phyloP scores from a whole-genome alignment of 148 eudicot genomes.

The Rheum nobile region DNA sequence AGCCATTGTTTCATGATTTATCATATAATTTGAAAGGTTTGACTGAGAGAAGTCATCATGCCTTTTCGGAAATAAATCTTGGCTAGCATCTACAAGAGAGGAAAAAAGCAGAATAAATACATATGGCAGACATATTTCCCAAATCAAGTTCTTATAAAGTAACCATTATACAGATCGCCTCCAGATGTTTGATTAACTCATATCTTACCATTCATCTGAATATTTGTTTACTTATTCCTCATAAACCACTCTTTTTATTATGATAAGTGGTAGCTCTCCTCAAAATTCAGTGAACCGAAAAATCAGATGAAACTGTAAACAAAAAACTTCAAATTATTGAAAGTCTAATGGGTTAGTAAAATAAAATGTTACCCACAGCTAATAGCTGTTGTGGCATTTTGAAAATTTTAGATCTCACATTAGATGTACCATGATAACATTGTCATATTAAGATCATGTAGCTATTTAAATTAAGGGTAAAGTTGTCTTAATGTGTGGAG shows the following conservation, averaged over 20 bases:
- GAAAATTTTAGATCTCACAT: too few relatives aligned
- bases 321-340: background rate
- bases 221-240: background rate
- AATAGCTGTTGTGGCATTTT: background rate
- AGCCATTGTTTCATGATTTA: conserved; percentile 9
- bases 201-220: background rate
- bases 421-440: too few relatives aligned
- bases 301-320: background rate
- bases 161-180: background rate
- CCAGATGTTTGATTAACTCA: background rate
- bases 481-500: too few relatives aligned
- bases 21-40: conserved; percentile 14
- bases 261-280: background rate
- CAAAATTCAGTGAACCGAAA: background rate
- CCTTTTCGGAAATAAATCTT: conserved; percentile 19
- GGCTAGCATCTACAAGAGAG: conserved; percentile 46
- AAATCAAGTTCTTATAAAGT: background rate
- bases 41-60: conserved; percentile 21
- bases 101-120: conserved; percentile 11
- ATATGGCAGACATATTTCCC: background rate
- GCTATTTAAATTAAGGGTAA: too few relatives aligned
- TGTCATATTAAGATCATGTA: too few relatives aligned
- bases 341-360: background rate
- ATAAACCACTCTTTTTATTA: background rate
- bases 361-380: background rate